These are phyloP conservation scores for Serendipita sp. DNA, from an alignment of 768 basidiomycete species.

Conservation along the genomic window DNA sequence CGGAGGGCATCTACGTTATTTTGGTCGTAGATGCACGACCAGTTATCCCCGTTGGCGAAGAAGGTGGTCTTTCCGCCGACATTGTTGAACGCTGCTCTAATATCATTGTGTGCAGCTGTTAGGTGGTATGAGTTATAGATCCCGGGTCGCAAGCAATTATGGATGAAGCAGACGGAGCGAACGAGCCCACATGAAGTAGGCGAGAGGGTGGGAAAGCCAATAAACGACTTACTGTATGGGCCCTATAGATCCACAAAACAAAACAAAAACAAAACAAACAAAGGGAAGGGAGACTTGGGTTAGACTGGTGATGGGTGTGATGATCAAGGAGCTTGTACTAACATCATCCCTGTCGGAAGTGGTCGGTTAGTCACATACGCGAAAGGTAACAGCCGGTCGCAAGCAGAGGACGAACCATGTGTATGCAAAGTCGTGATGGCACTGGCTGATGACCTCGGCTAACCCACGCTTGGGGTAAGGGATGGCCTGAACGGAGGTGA, in stretches of 20 bases:
- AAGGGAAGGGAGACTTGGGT: no score
- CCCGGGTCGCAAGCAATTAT: no score
- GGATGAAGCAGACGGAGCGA: no score
- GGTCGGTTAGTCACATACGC: not conserved
- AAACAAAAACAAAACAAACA: not conserved
- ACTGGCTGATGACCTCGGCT: not conserved
- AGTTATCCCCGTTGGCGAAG: not conserved
- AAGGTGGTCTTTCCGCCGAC: not conserved
- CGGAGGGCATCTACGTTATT: not conserved
- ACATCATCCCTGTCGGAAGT: constrained; percentile 1
- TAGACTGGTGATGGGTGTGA: no score
- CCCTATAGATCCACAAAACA: not conserved
- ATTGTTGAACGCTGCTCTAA: not conserved
- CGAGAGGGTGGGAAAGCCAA: no score
- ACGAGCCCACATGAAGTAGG: no score
- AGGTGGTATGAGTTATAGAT: no score
- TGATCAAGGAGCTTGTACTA: not conserved
- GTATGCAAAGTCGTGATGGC: constrained; percentile 1
- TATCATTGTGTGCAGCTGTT: not conserved
- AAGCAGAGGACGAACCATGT: not conserved
- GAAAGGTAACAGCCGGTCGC: no score
- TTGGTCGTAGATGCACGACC: constrained; percentile 6
- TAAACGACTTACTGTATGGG: not conserved
- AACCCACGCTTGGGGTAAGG: not conserved
- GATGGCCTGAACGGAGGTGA: not conserved